Base-by-base conservation (phyloP, 106 monocot genomes). In the Dioscorea zingiberensis region DNA sequence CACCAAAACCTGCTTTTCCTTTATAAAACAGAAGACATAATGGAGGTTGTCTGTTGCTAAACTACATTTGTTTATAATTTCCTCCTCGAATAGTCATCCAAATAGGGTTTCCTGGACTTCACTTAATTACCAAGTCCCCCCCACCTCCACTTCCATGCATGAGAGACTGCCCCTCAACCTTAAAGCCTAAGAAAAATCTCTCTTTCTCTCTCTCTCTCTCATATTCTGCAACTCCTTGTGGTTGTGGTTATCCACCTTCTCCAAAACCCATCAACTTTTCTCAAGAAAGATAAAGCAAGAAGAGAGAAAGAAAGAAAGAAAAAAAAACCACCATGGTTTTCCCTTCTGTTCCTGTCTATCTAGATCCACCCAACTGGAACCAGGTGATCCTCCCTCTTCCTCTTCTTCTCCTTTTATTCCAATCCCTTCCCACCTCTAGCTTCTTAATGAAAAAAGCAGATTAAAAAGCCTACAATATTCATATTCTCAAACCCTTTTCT, bases 281-380 rank as follows among this genome's bases (percentile, higher is more conserved):
- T 54, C 59, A 28, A 54, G 26, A 21, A 25, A 66, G 54, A 55
- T 17, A 28, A 51, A 26, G 51, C 25, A 26, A 18, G 47, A 60
- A 70, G 18, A n/a, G 38, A 38, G 38, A 38, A 38, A 69, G 54
- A 14, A 13, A 54, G 54, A 26, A 44, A 68, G 30, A 29, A 15
- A 11, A 25, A 28, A 27, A 67, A 66, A 63, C 72, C n/a, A n/a
- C n/a, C 86, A 86, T 86, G 86, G 86, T 79, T 56, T 82, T 82
- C 49, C 67, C 81, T 48, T 82, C 86, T 5, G 62, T 73, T 75
- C 86, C 81, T 72, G 38, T 62, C 69, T 86, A 78, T 74, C 69
- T 73, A 69, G 82, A 82, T 86, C 86, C 82, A 58, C 86, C 82
- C 55, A 76, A 76, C 68, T 86, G 86, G 86, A 82, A 78, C 70